Evolutionary conservation across 169 alveolate genomes (phyloP).

Genomic region (Eimeria mitis): DNA sequence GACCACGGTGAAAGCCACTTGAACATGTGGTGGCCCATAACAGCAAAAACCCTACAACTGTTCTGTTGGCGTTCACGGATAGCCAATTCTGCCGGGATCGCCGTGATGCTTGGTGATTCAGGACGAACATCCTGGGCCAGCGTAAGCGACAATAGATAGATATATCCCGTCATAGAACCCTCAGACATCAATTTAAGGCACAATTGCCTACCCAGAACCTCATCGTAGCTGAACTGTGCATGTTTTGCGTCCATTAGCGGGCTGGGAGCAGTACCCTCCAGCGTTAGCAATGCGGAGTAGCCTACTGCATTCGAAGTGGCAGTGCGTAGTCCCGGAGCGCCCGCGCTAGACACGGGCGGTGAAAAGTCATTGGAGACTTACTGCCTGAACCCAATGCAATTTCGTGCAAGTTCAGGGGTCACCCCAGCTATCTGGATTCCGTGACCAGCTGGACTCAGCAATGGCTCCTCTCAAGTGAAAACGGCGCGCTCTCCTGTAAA

Average conservation of each 20-base stretch:
- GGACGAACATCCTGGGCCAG: conserved; percentile 17
- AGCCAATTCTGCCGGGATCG: neutral
- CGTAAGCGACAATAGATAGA: too few species aligned
- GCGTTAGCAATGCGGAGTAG: neutral
- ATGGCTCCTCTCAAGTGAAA: neutral
- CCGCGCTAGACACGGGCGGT: neutral
- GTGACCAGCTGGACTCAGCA: neutral
- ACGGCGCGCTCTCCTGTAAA: too few species aligned
- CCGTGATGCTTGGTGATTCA: neutral
- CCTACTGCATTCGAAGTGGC: neutral
- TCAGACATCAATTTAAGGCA: neutral
- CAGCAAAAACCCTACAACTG: neutral
- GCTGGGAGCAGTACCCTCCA: neutral
- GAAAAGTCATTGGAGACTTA: neutral
- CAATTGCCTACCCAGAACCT: neutral
- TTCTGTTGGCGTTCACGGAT: neutral
- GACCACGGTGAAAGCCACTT: neutral
- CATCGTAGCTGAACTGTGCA: neutral
- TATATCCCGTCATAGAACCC: neutral
- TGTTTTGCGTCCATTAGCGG: neutral
- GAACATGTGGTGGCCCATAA: neutral
- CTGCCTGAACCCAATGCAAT: neutral
- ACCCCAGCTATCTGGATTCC: neutral
- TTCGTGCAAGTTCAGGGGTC: neutral
- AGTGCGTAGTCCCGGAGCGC: neutral